Percentiles rank a stretch among this genome's conserved stretches.
Evolutionary conservation across 2,329 filamentous ascomycete genomes (phyloP).

Genomic region (Pestalotiopsis sp.): DNA sequence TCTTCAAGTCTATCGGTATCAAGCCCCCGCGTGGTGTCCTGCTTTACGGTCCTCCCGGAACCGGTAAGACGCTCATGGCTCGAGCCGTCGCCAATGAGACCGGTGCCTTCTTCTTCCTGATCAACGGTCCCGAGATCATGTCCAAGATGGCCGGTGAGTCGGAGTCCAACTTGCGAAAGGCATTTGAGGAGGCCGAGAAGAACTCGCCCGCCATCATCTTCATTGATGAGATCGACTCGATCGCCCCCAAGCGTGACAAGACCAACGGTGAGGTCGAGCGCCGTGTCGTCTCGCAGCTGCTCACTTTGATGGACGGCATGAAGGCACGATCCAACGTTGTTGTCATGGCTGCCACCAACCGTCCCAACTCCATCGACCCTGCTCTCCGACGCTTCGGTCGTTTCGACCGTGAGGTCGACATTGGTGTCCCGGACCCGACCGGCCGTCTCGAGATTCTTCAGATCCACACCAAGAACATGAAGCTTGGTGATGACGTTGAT

Average conservation of each 20-base stretch:
- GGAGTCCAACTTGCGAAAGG: conserved; percentile 96
- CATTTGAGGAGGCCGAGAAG: conserved; percentile 99
- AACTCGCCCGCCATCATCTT: conserved; percentile 99
- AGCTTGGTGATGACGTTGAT: conserved; percentile 94
- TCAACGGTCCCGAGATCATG: conserved; percentile 99
- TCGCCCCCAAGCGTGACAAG: conserved; percentile 99
- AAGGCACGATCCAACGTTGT: conserved; percentile 98
- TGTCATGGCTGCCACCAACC: conserved; percentile 98
- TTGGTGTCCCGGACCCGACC: conserved; percentile 96
- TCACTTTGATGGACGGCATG: conserved; percentile 99
- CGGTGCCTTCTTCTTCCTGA: conserved; percentile 98
- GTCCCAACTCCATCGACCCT: conserved; percentile 97
- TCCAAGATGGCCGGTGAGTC: conserved; percentile 99
- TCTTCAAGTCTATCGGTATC: conserved; percentile 99
- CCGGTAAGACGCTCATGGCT: conserved; percentile 99
- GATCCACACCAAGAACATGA: conserved; percentile 99
- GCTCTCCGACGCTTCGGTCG: conserved; percentile 96
- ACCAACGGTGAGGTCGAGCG: conserved; percentile 99
- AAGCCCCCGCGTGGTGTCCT: conserved; percentile 98
- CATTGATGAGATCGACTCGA: conserved; percentile 99
- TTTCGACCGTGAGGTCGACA: conserved; percentile 98
- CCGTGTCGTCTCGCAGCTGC: conserved; percentile 94
- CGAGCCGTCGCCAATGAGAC: conserved; percentile 99
- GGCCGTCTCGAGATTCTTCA: conserved; percentile 98
- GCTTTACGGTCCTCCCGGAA: conserved; percentile 95